phyloP scores from a whole-genome alignment of 1,284 basidiomycete species.

The Rhodofomes roseus region DNA sequence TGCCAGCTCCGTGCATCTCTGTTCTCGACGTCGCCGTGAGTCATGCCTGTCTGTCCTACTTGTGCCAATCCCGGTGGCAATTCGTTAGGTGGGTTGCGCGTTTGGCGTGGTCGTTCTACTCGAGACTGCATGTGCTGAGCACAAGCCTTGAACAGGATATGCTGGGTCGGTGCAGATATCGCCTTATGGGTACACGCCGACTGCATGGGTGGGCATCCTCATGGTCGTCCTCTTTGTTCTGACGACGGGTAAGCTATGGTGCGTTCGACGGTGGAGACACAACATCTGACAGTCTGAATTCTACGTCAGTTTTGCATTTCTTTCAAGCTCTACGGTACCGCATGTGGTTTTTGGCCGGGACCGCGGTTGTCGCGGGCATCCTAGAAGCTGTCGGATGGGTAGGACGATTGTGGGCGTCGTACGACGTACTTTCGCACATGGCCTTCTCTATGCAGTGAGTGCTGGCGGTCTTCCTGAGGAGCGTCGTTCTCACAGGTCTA shows the following conservation, averaged over 20 bases:
- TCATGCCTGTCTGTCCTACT: too few relatives aligned
- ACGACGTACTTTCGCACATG: conserved; percentile 17
- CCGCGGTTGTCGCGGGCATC: conserved; percentile 32
- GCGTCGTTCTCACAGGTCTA: not conserved
- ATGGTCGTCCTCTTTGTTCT: not conserved
- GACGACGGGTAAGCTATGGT: not conserved
- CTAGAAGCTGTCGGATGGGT: conserved; percentile 41
- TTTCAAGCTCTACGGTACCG: conserved; percentile 29
- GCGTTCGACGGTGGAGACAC: not conserved
- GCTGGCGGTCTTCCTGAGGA: too few relatives aligned
- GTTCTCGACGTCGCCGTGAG: too few relatives aligned
- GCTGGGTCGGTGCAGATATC: not conserved
- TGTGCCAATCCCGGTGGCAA: too few relatives aligned
- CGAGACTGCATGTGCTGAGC: too few relatives aligned
- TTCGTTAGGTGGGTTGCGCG: not conserved
- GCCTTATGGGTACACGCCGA: not conserved
- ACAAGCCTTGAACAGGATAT: too few relatives aligned
- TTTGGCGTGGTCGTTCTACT: too few relatives aligned
- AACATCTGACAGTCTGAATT: too few relatives aligned
- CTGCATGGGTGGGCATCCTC: not conserved
- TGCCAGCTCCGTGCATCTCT: too few relatives aligned
- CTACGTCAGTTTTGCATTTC: conserved; percentile 30
- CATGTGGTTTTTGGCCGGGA: conserved; percentile 39
- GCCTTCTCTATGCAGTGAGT: conserved; percentile 46
- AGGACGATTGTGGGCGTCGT: conserved; percentile 34